phyloP scores from a whole-genome alignment of 345 rosid genomes.

The Arabis hirsuta region DNA sequence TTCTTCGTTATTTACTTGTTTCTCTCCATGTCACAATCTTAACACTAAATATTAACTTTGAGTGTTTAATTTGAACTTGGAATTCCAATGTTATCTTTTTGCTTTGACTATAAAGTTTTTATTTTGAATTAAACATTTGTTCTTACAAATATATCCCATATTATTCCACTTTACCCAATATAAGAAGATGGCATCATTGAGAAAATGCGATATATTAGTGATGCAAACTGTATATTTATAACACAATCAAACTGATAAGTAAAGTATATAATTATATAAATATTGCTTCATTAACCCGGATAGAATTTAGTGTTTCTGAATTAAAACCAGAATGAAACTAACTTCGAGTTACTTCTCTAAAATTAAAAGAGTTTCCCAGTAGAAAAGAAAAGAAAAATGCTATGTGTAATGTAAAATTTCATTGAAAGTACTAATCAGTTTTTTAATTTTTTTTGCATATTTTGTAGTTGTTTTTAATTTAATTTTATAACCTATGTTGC shows the following conservation, averaged over 20 bases:
- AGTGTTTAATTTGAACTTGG: constrained; percentile 36
- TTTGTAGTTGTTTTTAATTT: too few relatives aligned
- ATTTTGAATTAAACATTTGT: constrained; percentile 19
- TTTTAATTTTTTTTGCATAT: background rate
- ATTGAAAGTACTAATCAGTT: too few relatives aligned
- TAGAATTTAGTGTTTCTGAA: background rate
- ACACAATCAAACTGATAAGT: constrained; percentile 15
- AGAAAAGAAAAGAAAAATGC: background rate
- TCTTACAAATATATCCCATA: constrained; percentile 25
- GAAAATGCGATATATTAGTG: constrained; percentile 17
- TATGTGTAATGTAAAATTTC: background rate
- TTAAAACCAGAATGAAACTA: background rate
- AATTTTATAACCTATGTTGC: constrained; percentile 2
- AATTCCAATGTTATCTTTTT: constrained; percentile 29
- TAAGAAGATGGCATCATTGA: constrained; percentile 17
- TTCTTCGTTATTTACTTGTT: constrained; percentile 28
- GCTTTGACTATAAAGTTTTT: constrained; percentile 34
- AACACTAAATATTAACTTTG: constrained; percentile 32
- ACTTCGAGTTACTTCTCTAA: background rate
- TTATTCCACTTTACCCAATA: constrained; percentile 21
- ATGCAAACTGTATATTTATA: constrained; percentile 17
- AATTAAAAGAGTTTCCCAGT: background rate
- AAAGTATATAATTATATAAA: constrained; percentile 10
- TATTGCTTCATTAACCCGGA: background rate
- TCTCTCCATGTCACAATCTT: constrained; percentile 34